Base-by-base conservation (phyloP, 495 filamentous ascomycete species). In the Cudoniella acicularis region DNA sequence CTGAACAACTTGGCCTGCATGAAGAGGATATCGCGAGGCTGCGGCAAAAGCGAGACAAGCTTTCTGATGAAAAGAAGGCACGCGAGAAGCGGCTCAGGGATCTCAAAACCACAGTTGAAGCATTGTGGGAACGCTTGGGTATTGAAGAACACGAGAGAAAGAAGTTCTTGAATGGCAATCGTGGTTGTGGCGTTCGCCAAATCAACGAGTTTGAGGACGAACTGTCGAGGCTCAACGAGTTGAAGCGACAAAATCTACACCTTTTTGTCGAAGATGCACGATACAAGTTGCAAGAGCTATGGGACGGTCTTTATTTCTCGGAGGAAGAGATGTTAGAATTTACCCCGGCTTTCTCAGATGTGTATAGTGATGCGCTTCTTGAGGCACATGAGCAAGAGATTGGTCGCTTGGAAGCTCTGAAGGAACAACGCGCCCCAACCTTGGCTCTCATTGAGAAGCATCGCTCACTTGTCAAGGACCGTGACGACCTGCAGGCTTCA, bases 301-400 rank as follows among this genome's bases (percentile, higher is more conserved):
- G 94, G 94, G 93, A 98, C 68, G 77, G 82, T 8, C 75, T 99
- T 3, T 98, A 91, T 72, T 91, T 92, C 69, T 96, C 91, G 0
- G 94, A 99, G 70, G 93, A 97, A 65, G 94, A 99, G 70, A 97
- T 96, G 89, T 79, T 96, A 54, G 92, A 97, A 58, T 99, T 98
- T 61, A 91, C 92, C 2, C 93, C 95, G 2, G 92, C 91, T 1
- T 96, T 96, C 69, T 95, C 91, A 0, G 87, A 90, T 65, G 86
- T 87, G 13, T 89, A 87, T 68, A 96, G 91, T 63, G 94, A 98
- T 69, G 93, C 94, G 42, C 80, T 99, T 17, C 83, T 98, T 2
- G 79, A 82, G 62, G 80, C 66, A 27, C 95, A 98, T 62, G 94
- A 99, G 71, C 84, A 83, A 8, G 95, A 99, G 64, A 91, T 98